A percentile compares a stretch with the other conserved stretches of the same genome.
Evolutionary conservation across 2,329 filamentous ascomycete genomes (phyloP).

Genomic region (Xylaria hypoxylon): DNA sequence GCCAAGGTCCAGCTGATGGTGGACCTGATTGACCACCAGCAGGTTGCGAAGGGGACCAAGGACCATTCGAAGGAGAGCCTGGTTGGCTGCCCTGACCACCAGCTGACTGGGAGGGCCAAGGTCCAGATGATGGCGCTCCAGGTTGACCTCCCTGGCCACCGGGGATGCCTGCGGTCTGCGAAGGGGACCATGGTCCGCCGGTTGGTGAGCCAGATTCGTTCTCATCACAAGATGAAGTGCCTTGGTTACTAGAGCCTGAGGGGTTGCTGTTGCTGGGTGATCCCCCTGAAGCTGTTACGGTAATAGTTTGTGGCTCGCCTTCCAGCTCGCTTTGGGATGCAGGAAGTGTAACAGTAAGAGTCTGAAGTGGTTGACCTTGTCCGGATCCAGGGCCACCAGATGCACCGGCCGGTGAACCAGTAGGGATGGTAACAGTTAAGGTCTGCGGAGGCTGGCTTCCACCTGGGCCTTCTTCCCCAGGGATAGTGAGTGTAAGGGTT

Average conservation of each 20-base stretch:
- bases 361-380: constrained; percentile 33
- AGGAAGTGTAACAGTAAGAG: constrained; percentile 36
- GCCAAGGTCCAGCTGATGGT: constrained; percentile 19
- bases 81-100: constrained; percentile 17
- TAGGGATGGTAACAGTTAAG: constrained; percentile 34
- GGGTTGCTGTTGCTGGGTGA: constrained; percentile 32
- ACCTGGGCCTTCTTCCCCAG: constrained; percentile 21
- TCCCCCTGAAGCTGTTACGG: constrained; percentile 34
- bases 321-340: constrained; percentile 19
- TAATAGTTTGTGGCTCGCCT: constrained; percentile 36
- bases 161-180: constrained; percentile 34
- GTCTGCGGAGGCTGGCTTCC: constrained; percentile 33
- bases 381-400: constrained; percentile 27
- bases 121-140: constrained; percentile 27
- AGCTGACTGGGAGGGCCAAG: constrained; percentile 19
- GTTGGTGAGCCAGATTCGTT: constrained; percentile 25
- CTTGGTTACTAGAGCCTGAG: constrained; percentile 23
- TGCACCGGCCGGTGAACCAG: constrained; percentile 2
- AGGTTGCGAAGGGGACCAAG: constrained; percentile 30
- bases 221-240: constrained; percentile 38
- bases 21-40: constrained; percentile 26
- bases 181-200: constrained; percentile 29
- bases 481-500: constrained; percentile 37
- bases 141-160: constrained; percentile 33
- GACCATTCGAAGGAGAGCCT: constrained; percentile 23